A percentile compares a stretch with the other conserved stretches of the same genome.
Evolutionary conservation across 2,329 filamentous ascomycete genomes (phyloP).

Genomic region (Neodidymelliopsis sp.): DNA sequence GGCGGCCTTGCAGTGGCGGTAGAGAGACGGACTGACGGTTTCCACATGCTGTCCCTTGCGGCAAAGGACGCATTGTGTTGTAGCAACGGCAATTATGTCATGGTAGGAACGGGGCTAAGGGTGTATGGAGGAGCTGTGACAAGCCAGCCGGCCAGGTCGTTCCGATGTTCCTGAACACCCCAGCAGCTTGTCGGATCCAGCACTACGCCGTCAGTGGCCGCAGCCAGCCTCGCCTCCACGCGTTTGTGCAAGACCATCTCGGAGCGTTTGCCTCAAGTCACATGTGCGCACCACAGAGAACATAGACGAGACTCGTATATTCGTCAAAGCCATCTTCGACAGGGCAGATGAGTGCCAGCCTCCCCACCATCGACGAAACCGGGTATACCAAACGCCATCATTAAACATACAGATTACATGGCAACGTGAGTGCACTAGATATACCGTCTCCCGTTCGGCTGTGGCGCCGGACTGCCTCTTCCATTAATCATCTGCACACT

Average conservation of each 20-base stretch:
- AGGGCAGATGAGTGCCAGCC: constrained; percentile 13
- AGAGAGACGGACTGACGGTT: constrained; percentile 37
- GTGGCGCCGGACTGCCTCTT: constrained; percentile 11
- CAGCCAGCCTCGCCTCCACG: constrained; percentile 2
- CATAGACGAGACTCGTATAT: background rate
- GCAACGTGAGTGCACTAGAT: constrained; percentile 1
- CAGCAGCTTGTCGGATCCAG: constrained; percentile 6
- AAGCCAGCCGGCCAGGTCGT: constrained; percentile 27
- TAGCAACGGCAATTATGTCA: constrained; percentile 39
- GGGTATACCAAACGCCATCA: constrained; percentile 19
- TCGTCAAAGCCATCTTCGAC: background rate
- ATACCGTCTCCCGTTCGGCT: constrained; percentile 3
- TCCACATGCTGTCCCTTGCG: constrained; percentile 50
- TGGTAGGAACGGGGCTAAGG: constrained; percentile 22
- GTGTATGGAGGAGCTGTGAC: constrained; percentile 13
- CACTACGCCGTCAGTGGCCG: too few relatives aligned
- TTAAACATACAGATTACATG: background rate
- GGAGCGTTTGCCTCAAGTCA: too few relatives aligned
- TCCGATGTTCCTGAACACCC: constrained; percentile 29
- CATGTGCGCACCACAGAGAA: too few relatives aligned
- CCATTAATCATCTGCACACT: constrained; percentile 24
- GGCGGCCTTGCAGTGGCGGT: constrained; percentile 37
- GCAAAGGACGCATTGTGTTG: constrained; percentile 45
- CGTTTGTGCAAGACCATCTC: background rate
- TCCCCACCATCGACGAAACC: background rate